Base-by-base conservation (phyloP, 345 rosid genomes). In the Psidium friedrichsthalianum region DNA sequence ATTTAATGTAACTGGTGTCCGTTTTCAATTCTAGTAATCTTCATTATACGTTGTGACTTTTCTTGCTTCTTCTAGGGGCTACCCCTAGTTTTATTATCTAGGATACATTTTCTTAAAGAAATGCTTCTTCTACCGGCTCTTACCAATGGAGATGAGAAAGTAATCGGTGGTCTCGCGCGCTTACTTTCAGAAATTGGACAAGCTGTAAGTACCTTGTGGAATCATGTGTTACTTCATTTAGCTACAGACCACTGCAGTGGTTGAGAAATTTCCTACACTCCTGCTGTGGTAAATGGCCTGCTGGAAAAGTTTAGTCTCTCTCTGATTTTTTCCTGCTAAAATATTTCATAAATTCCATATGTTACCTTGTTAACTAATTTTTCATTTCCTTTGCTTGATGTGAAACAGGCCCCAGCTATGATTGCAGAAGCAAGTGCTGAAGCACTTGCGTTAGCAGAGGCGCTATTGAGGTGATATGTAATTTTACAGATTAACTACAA, bases 171-270 rank as follows among this genome's bases (percentile, higher is more conserved):
- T 86, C 94, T 97, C 74, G 95, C 97, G 29, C 93, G 95, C 89
- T 92, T 97, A 92, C 89, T 97, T 94, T 94, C 98, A 54, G 98
- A 97, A 90, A 95, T 97, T 83, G 98, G 99, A 86, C 99, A 95
- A 90, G 98, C 99, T 83, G 98, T 97, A 88, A 94, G 97, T 92
- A 69, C 80, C 47, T 9, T 69, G 56, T 82, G 44, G 56, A 81
- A 82, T 82, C 83, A 69, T 69, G 47, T 69, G 36, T 69, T 69
- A 69, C 80, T 69, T 69, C 47, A 69, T 69, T 69, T 69, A 36
- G 80, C 80, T 36, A 36, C 47, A 69, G 14, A 18, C 80, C 80
- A 69, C 25, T 69, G 47, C 42, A 69, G 47, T 69, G 80, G 80
- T 69, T 82, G 42, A 44, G 56, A 51, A 51, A 82, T 82, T 49